Base-by-base conservation (phyloP, 169 alveolate genomes). In the Hepatocystis sp. region DNA sequence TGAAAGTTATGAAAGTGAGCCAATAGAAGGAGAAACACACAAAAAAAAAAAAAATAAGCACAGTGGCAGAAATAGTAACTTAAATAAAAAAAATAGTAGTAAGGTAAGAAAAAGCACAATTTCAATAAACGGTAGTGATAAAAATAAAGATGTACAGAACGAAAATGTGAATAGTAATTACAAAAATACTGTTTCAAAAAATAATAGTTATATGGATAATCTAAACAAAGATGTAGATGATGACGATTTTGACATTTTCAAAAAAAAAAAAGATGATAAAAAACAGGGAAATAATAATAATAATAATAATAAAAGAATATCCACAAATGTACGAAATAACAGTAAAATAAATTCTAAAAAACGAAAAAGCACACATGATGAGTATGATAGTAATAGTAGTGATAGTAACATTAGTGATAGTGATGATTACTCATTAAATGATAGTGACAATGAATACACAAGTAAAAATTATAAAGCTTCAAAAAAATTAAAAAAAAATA, bases 241-340 rank as follows among this genome's bases (percentile, higher is more conserved):
- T 63, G 86, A 71, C 28, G 86, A 71, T 58, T 71, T 71, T 71
- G 86, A 71, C 8, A 71, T 71, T 8, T 71, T 71, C 39, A 71
- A 71, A 42, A 71, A n/a, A n/a, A n/a, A n/a, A n/a, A n/a, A n/a
- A n/a, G n/a, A n/a, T n/a, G n/a, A n/a, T n/a, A n/a, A n/a, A n/a
- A n/a, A n/a, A n/a, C n/a, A n/a, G n/a, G n/a, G 30, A 52, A 66
- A 42, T 25, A 71, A 76, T 39, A 71, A 56, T 8, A 19, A 58
- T 42, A 76, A 71, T 52, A 71, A 49, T 44, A 71, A 60, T 58
- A 71, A 71, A 58, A 56, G 86, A 47, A 71, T 71, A 58, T 58
- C 86, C 19, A 71, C 86, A 17, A 7, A 25, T 2, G 30, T 15
- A 25, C 28, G 39, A 52, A 30, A 1, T 10, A 58, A 25, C 36